Conservation (phyloP, 2,329 filamentous ascomycete species). For the Shiraia bambusicola region DNA sequence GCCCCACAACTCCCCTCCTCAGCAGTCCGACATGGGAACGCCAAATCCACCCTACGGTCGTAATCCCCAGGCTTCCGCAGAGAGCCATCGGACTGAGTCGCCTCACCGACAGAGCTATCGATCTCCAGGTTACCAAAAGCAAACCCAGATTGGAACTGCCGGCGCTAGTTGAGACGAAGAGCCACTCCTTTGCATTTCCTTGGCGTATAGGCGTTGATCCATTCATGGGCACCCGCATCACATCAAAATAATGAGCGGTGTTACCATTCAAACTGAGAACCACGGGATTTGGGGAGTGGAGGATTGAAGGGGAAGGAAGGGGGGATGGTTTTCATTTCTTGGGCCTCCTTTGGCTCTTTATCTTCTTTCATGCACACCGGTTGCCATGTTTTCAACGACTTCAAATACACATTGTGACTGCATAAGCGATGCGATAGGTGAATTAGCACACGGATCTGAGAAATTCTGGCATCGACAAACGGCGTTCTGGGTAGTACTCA, state of each 20-base stretch:
- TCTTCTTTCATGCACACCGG: too few species aligned
- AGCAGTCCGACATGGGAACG: constrained; percentile 32
- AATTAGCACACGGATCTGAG: background rate
- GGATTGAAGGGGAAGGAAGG: background rate
- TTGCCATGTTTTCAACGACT: constrained; percentile 3
- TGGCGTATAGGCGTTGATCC: constrained; percentile 31
- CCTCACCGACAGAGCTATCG: constrained; percentile 44
- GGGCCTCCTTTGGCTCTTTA: background rate
- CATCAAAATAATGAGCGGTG: constrained; percentile 10
- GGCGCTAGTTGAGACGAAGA: constrained; percentile 32
- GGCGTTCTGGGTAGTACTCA: constrained; percentile 14
- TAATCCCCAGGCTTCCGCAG: constrained; percentile 35
- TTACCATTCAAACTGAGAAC: constrained; percentile 5
- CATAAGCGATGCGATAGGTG: background rate
- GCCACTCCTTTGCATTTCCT: too few species aligned
- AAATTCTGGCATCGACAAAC: background rate
- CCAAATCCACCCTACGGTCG: constrained; percentile 40
- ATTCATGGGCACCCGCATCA: constrained; percentile 11
- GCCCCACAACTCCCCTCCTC: constrained; percentile 31
- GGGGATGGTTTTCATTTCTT: background rate
- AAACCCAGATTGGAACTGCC: constrained; percentile 40
- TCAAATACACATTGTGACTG: background rate
- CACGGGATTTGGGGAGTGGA: background rate
- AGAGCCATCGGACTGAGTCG: constrained; percentile 40
- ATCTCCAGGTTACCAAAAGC: constrained; percentile 40